Percentiles rank a stretch among this genome's conserved stretches.
These are phyloP conservation scores for Blastomyces gilchristii DNA, from an alignment of 2,329 filamentous ascomycete genomes.

Conservation along the genomic window DNA sequence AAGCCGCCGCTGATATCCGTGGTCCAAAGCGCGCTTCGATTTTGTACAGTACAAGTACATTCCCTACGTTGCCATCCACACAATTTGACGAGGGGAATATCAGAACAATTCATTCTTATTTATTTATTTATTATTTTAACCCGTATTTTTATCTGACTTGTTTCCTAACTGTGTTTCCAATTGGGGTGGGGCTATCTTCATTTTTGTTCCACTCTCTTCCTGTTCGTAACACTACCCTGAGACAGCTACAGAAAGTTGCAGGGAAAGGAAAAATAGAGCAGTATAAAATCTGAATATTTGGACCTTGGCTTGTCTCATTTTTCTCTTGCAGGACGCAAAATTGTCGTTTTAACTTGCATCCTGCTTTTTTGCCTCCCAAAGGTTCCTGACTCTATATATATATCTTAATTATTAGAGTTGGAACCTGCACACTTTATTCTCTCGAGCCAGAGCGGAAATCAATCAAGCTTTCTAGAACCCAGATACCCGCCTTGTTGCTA, in stretches of 20 bases:
- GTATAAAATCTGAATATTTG: background rate
- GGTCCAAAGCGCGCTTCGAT: background rate
- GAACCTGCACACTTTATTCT: background rate
- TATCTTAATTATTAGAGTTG: background rate
- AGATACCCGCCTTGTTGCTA: background rate
- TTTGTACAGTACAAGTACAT: background rate
- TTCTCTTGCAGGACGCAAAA: background rate
- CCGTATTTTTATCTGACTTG: background rate
- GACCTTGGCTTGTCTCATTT: background rate
- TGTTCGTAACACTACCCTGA: background rate
- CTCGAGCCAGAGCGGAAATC: background rate
- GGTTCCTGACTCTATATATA: background rate
- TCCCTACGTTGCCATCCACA: background rate
- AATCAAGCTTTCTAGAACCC: background rate
- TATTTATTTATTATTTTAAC: background rate
- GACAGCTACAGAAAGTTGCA: background rate
- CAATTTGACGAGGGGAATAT: background rate
- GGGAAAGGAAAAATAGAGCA: background rate
- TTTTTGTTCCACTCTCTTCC: background rate
- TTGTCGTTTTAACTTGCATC: background rate
- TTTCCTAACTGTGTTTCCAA: background rate
- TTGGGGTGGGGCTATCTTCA: background rate
- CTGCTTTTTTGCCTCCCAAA: background rate
- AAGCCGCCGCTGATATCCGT: constrained; percentile 1
- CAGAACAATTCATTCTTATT: background rate